phyloP scores from a whole-genome alignment of 2,329 filamentous ascomycete species.

The Podosphaera aphanis region DNA sequence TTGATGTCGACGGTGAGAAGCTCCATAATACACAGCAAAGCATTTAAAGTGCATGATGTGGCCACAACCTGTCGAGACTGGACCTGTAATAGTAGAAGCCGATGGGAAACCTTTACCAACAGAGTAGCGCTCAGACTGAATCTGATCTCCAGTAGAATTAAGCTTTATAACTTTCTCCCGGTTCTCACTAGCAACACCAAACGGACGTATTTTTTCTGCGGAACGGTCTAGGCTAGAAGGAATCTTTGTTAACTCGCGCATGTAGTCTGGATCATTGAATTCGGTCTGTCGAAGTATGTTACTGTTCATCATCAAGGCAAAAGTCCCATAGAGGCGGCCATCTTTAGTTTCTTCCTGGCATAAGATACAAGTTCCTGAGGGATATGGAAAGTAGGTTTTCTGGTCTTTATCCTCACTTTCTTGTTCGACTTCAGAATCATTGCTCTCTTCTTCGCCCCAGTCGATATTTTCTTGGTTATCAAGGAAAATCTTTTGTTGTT shows the following conservation, averaged over 20 bases:
- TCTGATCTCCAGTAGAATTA: slow-evolving; percentile 44
- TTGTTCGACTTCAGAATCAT: slow-evolving; percentile 29
- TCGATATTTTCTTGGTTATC: slow-evolving; percentile 70
- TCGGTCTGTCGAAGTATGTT: slow-evolving; percentile 72
- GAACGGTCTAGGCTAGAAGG: slow-evolving; percentile 67
- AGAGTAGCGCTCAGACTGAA: slow-evolving; percentile 53
- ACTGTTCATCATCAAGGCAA: slow-evolving; percentile 72
- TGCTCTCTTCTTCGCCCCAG: slow-evolving; percentile 66
- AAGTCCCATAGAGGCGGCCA: slow-evolving; percentile 70
- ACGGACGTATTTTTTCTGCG: slow-evolving; percentile 62
- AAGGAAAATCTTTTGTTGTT: slow-evolving; percentile 89
- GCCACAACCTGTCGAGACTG: slow-evolving; percentile 75
- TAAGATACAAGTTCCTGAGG: slow-evolving; percentile 76
- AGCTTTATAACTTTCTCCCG: slow-evolving; percentile 53
- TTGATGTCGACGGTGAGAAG: slow-evolving; percentile 60
- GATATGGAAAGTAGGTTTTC: slow-evolving; percentile 70
- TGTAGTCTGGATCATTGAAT: slow-evolving; percentile 55
- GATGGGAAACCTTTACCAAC: slow-evolving; percentile 76
- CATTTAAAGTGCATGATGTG: slow-evolving; percentile 98
- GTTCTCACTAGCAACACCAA: slow-evolving; percentile 78
- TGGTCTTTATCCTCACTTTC: slow-evolving; percentile 37
- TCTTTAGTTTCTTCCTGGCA: slow-evolving; percentile 94
- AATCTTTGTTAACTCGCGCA: slow-evolving; percentile 58
- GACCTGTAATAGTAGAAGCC: slow-evolving; percentile 40
- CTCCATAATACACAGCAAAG: slow-evolving; percentile 76